Evolutionary conservation across 495 filamentous ascomycete genomes (phyloP).

Genomic region (Cryomyces minteri): DNA sequence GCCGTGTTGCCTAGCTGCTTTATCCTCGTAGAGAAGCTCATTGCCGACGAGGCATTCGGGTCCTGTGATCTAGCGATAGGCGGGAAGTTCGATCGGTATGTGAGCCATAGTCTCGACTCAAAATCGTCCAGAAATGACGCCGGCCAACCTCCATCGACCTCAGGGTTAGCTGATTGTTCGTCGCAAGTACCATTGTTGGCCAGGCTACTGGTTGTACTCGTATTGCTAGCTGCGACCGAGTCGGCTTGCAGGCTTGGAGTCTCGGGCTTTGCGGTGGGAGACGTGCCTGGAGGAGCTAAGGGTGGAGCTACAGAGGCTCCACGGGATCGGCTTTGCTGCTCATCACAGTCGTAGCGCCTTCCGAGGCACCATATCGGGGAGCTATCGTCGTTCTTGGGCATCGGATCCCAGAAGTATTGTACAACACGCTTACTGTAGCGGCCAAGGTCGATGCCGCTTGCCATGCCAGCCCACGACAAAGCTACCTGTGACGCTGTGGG

Average conservation of each 20-base stretch:
- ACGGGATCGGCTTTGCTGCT: slow-evolving; percentile 2
- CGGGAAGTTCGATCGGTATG: slow-evolving; percentile 78
- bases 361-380: slow-evolving; percentile 81
- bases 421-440: slow-evolving; percentile 61
- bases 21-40: slow-evolving; percentile 75
- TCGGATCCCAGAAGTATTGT: slow-evolving; percentile 89
- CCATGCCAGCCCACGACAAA: too few relatives aligned
- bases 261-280: slow-evolving; percentile 6
- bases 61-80: slow-evolving; percentile 65
- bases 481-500: slow-evolving; percentile 22
- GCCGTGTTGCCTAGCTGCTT: slow-evolving; percentile 57
- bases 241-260: slow-evolving; percentile 6
- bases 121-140: slow-evolving; percentile 77
- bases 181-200: slow-evolving; percentile 18
- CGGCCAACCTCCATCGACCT: slow-evolving; percentile 56
- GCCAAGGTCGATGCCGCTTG: slow-evolving; percentile 36
- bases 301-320: slow-evolving; percentile 6
- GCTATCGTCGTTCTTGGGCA: slow-evolving; percentile 67
- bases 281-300: slow-evolving; percentile 4
- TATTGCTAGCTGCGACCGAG: slow-evolving; percentile 4
- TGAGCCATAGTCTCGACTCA: slow-evolving; percentile 89
- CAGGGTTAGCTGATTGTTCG: slow-evolving; percentile 16
- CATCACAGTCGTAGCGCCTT: slow-evolving; percentile 39
- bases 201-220: slow-evolving; percentile 1
- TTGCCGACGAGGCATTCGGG: slow-evolving; percentile 43